Evolutionary conservation across 108 stramenopile species (phyloP).

Genomic region (Chaetoceros muelleri): DNA sequence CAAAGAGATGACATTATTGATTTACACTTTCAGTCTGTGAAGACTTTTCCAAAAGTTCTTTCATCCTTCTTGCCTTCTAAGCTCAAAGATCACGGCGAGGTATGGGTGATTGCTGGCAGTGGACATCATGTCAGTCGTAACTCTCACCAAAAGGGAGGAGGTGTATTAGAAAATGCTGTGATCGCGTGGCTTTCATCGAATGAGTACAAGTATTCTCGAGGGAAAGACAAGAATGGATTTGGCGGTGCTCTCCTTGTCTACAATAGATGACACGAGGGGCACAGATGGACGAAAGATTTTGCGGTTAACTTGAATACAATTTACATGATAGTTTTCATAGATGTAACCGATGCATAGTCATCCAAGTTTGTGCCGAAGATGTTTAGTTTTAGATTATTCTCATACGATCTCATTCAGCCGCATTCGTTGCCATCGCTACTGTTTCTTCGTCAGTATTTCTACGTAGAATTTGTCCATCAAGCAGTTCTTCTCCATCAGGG

Average conservation of each 20-base stretch:
- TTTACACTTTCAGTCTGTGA: slow-evolving; percentile 57
- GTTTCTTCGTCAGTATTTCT: slow-evolving; percentile 22
- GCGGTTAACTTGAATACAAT: too few species aligned
- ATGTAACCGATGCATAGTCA: too few species aligned
- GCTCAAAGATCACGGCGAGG: slow-evolving; percentile 15
- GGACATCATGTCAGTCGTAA: slow-evolving; percentile 47
- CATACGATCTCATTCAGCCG: not conserved
- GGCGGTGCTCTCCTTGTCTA: slow-evolving; percentile 42
- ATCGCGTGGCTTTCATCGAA: slow-evolving; percentile 30
- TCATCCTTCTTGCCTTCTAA: slow-evolving; percentile 22
- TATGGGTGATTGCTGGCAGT: slow-evolving; percentile 57
- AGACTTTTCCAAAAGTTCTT: slow-evolving; percentile 42
- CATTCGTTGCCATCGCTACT: not conserved
- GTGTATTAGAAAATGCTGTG: slow-evolving; percentile 41
- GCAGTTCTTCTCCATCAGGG: slow-evolving; percentile 47
- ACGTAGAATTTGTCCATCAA: slow-evolving; percentile 49
- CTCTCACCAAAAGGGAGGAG: slow-evolving; percentile 54
- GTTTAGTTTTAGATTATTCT: too few species aligned
- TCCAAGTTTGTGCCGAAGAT: too few species aligned
- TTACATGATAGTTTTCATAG: too few species aligned
- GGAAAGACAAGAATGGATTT: slow-evolving; percentile 42
- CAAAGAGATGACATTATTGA: slow-evolving; percentile 38
- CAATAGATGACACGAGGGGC: too few species aligned
- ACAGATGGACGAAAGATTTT: too few species aligned
- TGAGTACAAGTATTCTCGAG: slow-evolving; percentile 28